These are phyloP conservation scores for Lunularia cruciata DNA, from an alignment of 225 moss, liverwort and hornwort genomes.

Conservation along the genomic window DNA sequence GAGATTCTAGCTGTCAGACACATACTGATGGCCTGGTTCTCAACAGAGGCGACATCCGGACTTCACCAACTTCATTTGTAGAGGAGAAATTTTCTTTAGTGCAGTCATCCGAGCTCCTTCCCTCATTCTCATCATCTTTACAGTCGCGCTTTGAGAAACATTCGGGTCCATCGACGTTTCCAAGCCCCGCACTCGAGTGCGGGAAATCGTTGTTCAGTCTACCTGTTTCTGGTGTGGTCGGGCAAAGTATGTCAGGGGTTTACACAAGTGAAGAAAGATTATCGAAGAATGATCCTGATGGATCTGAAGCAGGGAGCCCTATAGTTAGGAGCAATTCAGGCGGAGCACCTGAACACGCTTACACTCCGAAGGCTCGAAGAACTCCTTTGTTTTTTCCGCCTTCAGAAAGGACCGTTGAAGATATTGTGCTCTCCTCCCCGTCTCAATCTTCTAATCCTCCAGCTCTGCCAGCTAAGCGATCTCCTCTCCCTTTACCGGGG, in stretches of 20 bases:
- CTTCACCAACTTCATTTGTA: background rate
- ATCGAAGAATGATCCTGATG: conserved; percentile 4
- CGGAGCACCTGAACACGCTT: conserved; percentile 20
- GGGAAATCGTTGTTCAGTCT: background rate
- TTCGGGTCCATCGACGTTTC: background rate
- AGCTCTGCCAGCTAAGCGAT: conserved; percentile 39
- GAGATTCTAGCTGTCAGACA: background rate
- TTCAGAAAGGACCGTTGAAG: conserved; percentile 28
- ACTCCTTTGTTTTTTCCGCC: conserved; percentile 41
- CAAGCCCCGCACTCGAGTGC: background rate
- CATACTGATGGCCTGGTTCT: background rate
- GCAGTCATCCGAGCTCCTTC: conserved; percentile 2
- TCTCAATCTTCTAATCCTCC: conserved; percentile 27
- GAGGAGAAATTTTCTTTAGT: background rate
- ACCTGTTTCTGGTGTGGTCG: conserved; percentile 1
- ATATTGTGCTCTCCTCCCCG: conserved; percentile 22
- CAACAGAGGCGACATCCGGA: background rate
- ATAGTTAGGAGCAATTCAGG: conserved; percentile 23
- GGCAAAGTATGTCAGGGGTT: background rate
- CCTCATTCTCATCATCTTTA: conserved; percentile 9
- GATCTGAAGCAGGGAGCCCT: conserved; percentile 28
- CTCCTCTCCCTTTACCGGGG: conserved; percentile 29
- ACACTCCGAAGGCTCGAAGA: conserved; percentile 41
- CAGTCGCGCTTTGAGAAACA: background rate
- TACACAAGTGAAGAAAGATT: background rate